Base-by-base conservation (phyloP, 768 basidiomycete genomes). In the Lentinula boryana region DNA sequence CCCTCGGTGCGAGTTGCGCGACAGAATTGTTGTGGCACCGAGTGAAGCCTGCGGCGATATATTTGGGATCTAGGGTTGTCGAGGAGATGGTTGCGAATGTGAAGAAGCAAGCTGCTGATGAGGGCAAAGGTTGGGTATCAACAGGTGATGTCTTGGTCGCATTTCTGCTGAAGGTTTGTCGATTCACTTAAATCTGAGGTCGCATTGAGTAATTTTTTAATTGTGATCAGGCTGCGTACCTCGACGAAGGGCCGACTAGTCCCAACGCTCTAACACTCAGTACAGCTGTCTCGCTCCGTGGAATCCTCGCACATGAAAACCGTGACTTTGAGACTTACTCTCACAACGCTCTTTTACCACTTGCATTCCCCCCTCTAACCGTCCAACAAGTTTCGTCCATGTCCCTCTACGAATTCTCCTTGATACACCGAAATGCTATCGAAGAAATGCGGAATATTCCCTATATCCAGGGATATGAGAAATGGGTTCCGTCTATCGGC, bases 341-440 rank as follows among this genome's bases (percentile, higher is more conserved):
- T 18, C 44, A 58, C n/a, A 58, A 58, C 57, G 48, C 44, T 58
- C 57, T 58, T 50, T 48, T 58, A 48, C 57, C 57, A 32, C 48
- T 48, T 35, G 44, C 57, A 18, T 58, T 48, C 21, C 57, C 57
- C 18, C 32, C 48, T 15, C 32, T 58, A 7, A 48, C 57, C 57
- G 48, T 48, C 32, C 43, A 58, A 48, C n/a, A 58, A 58, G 35
- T 58, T 4, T 48, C 57, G 10, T 33, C 44, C 44, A 58, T 48
- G 48, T 48, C 57, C 16, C 57, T 58, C 32, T 33, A 35, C 9
- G 57, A 58, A 15, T 49, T 58, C 32, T 44, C 57, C 7, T 48
- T 58, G 44, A 58, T 58, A 13, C 44, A 58, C 46, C 31, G 57
- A 40, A 9, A 58, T 16, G 44, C 44, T 23, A 49, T 58, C 46